Percentiles rank a stretch among this genome's conserved stretches.
These are phyloP conservation scores for Capsicum chinense DNA, from an alignment of 257 asterid species.

Conservation along the genomic window DNA sequence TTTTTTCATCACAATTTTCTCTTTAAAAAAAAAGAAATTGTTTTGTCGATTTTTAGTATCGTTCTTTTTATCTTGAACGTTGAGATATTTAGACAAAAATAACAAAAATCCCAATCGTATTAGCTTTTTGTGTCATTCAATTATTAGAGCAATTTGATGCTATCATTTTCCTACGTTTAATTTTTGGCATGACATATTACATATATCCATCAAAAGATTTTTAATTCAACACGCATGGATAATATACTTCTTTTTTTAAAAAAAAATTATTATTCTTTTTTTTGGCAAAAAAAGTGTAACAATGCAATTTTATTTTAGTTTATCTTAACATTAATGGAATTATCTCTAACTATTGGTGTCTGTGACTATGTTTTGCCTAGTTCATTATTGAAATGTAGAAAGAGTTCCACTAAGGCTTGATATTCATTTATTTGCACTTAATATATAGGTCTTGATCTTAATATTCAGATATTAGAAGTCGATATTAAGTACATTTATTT, in stretches of 20 bases:
- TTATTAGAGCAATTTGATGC: not conserved
- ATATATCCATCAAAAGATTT: not conserved
- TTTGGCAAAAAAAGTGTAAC: not conserved
- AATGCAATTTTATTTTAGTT: not conserved
- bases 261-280: not conserved
- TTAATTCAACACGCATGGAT: not conserved
- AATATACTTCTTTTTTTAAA: no score
- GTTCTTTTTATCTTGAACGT: no score
- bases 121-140: conserved; percentile 3
- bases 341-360: not conserved
- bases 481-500: no score
- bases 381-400: not conserved
- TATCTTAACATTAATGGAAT: not conserved
- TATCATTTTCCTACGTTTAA: conserved; percentile 17
- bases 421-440: not conserved
- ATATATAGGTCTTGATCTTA: no score
- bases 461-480: no score
- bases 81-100: no score
- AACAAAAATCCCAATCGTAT: no score
- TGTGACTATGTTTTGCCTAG: not conserved
- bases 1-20: not conserved
- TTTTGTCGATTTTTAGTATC: no score
- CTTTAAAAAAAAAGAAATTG: no score
- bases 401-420: not conserved
- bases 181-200: not conserved